A percentile compares a stretch with the other conserved stretches of the same genome.
These are phyloP conservation scores for Gamsiella multidivaricata DNA, from an alignment of 192 early-diverging fungal genomes.

Conservation along the genomic window DNA sequence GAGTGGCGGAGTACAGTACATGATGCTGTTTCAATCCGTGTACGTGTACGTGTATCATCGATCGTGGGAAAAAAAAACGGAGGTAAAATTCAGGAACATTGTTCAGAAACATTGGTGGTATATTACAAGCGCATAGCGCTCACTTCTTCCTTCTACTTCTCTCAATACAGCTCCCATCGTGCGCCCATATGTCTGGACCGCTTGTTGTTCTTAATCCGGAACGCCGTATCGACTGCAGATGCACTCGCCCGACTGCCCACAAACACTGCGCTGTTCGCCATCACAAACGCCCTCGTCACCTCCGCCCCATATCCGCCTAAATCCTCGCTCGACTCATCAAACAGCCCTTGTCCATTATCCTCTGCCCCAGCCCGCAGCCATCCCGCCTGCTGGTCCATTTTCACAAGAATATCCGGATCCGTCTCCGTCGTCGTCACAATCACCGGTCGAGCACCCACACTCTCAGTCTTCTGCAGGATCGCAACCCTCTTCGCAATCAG, in stretches of 20 bases:
- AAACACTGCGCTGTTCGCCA: conserved; percentile 47
- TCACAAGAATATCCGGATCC: conserved; percentile 13
- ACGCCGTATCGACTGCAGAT: conserved; percentile 14
- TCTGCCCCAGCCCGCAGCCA: conserved; percentile 26
- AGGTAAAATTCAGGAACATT: too few species aligned
- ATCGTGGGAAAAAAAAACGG: too few species aligned
- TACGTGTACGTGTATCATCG: too few species aligned
- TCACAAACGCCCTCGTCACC: conserved; percentile 8
- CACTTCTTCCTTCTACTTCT: too few species aligned
- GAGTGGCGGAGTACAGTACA: background rate
- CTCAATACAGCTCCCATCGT: conserved; percentile 46
- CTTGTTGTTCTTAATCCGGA: conserved; percentile 35
- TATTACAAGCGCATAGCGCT: too few species aligned
- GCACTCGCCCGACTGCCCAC: conserved; percentile 21
- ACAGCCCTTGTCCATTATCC: conserved; percentile 18
- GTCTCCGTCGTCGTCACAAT: conserved; percentile 46
- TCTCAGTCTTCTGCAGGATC: conserved; percentile 24
- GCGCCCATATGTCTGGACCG: background rate
- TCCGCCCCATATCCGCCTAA: conserved; percentile 31
- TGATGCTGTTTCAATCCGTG: background rate
- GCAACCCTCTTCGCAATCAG: conserved; percentile 33
- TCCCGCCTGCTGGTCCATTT: conserved; percentile 33
- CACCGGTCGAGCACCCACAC: conserved; percentile 10
- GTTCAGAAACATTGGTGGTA: too few species aligned
- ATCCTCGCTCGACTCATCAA: conserved; percentile 20